These are phyloP conservation scores for Brassica carinata DNA, from an alignment of 345 rosid species.

Conservation along the genomic window DNA sequence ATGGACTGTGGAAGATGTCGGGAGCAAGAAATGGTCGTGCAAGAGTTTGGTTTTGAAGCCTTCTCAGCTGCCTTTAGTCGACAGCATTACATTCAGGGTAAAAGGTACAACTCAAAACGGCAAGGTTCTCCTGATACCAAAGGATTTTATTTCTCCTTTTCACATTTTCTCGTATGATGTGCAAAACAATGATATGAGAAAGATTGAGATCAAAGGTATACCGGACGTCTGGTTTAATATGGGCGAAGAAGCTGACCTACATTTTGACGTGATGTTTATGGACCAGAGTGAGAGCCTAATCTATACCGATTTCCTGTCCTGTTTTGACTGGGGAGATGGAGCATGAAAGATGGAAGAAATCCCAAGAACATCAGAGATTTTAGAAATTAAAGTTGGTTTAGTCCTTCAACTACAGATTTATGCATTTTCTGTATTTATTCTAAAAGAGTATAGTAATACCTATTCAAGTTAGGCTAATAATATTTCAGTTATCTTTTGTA, in stretches of 20 bases:
- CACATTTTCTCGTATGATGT: conserved; percentile 9
- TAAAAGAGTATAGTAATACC: background rate
- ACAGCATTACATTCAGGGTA: background rate
- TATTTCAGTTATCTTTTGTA: no score
- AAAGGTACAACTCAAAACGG: background rate
- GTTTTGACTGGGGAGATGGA: background rate
- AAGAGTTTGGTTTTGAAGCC: background rate
- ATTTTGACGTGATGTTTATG: conserved; percentile 5
- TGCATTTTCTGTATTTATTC: background rate
- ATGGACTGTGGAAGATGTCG: conserved; percentile 3
- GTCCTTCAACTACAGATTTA: background rate
- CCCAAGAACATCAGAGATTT: background rate
- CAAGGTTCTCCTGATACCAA: background rate
- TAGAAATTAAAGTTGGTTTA: background rate
- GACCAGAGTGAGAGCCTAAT: background rate
- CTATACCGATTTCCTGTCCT: background rate
- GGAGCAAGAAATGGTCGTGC: conserved; percentile 1
- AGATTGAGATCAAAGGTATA: background rate
- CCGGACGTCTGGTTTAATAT: background rate
- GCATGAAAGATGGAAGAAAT: background rate
- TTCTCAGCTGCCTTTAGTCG: background rate
- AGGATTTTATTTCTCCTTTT: background rate
- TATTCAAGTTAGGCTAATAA: background rate
- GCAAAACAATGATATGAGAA: background rate
- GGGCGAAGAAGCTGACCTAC: background rate